A percentile compares a stretch with the other conserved stretches of the same genome.
These are phyloP conservation scores for Rhododendron ferrugineum DNA, from an alignment of 148 eudicot species.

Conservation along the genomic window DNA sequence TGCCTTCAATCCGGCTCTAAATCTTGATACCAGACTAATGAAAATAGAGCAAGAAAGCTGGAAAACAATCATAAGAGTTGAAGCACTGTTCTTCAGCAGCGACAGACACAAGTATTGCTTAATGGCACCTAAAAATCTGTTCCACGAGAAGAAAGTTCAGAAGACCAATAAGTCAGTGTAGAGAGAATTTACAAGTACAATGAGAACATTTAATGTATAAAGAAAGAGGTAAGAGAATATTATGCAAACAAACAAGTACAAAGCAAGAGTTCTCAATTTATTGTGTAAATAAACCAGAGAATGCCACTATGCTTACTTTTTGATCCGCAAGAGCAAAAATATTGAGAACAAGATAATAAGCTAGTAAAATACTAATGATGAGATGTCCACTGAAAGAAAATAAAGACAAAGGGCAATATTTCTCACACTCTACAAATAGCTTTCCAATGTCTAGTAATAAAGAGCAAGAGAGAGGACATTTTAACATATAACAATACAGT, in stretches of 20 bases:
- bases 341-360: not conserved
- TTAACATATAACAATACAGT: not conserved
- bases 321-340: not conserved
- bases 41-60: slow-evolving; percentile 99
- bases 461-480: not conserved
- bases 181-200: not conserved
- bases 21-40: slow-evolving; percentile 92
- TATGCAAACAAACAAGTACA: not conserved
- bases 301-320: not conserved
- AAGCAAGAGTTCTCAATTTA: not conserved
- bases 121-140: slow-evolving; percentile 97
- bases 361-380: not conserved
- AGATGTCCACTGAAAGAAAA: not conserved
- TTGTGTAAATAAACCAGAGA: not conserved
- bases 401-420: not conserved
- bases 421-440: not conserved
- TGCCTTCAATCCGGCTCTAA: slow-evolving; percentile 98
- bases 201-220: not conserved
- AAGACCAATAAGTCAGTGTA: not conserved
- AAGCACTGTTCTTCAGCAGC: slow-evolving; percentile 95
- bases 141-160: slow-evolving; percentile 9
- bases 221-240: not conserved
- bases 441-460: not conserved
- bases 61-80: slow-evolving; percentile 93
- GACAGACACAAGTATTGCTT: slow-evolving; percentile 96